A percentile compares a stretch with the other conserved stretches of the same genome.
phyloP scores from a whole-genome alignment of 2,329 filamentous ascomycete genomes.

The Paraconiothyrium sp. region DNA sequence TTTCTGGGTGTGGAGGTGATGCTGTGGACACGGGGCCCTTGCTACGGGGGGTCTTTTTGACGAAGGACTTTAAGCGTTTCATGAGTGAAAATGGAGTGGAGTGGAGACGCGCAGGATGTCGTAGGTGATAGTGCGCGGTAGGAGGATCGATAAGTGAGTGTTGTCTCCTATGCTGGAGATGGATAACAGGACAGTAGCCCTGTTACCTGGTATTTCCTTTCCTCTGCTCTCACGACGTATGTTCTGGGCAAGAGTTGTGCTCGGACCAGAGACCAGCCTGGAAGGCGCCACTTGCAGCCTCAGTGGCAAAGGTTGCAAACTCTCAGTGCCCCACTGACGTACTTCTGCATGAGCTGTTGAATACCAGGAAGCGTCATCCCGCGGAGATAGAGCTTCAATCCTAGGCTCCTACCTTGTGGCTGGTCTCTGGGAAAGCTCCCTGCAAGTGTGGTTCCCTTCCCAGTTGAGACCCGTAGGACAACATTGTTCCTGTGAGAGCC shows the following conservation, averaged over 20 bases:
- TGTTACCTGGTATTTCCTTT: background rate
- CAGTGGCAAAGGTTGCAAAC: conserved; percentile 1
- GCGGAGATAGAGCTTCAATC: background rate
- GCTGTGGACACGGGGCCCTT: background rate
- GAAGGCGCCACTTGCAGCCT: conserved; percentile 5
- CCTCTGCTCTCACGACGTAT: background rate
- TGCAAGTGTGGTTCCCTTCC: background rate
- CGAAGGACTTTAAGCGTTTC: conserved; percentile 14
- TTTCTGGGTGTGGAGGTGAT: conserved; percentile 2
- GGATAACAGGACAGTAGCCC: background rate
- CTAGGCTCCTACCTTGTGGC: background rate
- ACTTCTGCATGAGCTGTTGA: background rate
- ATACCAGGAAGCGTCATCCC: background rate
- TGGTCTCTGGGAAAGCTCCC: background rate
- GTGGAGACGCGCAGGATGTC: conserved; percentile 1
- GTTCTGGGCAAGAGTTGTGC: conserved; percentile 1
- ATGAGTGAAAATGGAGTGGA: conserved; percentile 4
- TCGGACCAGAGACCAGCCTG: conserved; percentile 3
- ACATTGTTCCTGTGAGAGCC: background rate
- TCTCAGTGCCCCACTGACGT: conserved; percentile 11
- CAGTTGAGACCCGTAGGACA: background rate
- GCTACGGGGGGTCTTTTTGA: conserved; percentile 7
- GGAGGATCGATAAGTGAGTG: background rate
- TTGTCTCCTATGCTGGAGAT: background rate
- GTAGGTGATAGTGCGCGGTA: background rate